Evolutionary conservation across 306 rosid species (phyloP).

Genomic region (Fagus sylvatica): DNA sequence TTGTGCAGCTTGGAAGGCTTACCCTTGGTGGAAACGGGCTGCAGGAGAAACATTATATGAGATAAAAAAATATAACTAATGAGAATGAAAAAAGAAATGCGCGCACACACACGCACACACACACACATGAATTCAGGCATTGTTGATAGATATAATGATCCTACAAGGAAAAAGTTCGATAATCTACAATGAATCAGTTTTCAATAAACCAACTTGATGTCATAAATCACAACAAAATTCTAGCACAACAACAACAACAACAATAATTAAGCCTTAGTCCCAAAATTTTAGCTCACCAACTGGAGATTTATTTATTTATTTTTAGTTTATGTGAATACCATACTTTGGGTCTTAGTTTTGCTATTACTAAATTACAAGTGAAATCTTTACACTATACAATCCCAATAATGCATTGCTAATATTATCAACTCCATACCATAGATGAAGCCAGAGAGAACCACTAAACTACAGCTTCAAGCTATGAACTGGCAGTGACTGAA

Average conservation of each 20-base stretch:
- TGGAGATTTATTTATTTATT: not conserved
- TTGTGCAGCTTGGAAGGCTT: slow-evolving; percentile 88
- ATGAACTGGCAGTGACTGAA: not conserved
- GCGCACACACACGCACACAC: too few relatives aligned
- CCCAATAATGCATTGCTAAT: not conserved
- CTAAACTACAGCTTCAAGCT: not conserved
- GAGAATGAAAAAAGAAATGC: not conserved
- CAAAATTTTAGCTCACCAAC: not conserved
- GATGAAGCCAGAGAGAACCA: not conserved
- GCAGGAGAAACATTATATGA: slow-evolving; percentile 13
- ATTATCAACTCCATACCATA: not conserved
- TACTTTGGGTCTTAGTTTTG: not conserved
- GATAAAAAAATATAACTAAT: not conserved
- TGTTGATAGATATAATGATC: not conserved
- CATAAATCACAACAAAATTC: not conserved
- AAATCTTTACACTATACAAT: not conserved
- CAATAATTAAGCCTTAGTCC: too few relatives aligned
- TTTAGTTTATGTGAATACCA: too few relatives aligned
- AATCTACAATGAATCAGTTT: not conserved
- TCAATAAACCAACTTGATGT: not conserved
- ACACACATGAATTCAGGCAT: not conserved
- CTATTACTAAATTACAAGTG: not conserved
- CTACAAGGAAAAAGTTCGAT: not conserved
- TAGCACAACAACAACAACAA: not conserved
- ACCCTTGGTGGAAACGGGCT: slow-evolving; percentile 80